Base-by-base conservation (phyloP, 1,139 yeast genomes). In the Suzukiozyma palmioleophila region DNA sequence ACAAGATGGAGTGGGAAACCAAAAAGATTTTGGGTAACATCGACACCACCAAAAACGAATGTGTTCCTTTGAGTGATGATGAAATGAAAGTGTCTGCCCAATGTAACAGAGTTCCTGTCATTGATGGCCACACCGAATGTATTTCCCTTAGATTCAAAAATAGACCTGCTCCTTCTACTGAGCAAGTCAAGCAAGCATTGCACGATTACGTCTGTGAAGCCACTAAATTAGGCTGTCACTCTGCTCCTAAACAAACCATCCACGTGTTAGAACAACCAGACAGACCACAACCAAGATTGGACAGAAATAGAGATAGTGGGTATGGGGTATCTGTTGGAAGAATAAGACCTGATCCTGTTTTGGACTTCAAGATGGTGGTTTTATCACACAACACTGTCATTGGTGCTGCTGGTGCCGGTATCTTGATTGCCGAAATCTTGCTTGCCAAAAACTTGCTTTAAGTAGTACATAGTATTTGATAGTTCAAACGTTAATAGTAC, bases 401-500 rank as follows among this genome's bases (percentile, higher is more conserved):
- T 51, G 99, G 99, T 57, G 99, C 98, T 54, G 99, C 99, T 25
- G 99, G 99, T 57, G 86, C 97, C n/a, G 98, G 98, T 62, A 75
- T 92, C 46, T 79, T 92, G 62, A 92, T 94, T 63, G 98, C 96
- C 37, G 99, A 92, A 68, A 74, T 88, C 44, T 75, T 92, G 54
- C 67, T 77, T 46, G 92, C 92, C 41, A 88, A 84, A 70, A 75
- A 79, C 43, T 68, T 88, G 54, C 77, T 90, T 51, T 89, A 26
- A 26, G 21, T 8, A 8, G 35, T 32, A 28, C 33, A 32, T 18
- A 10, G n/a, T n/a, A n/a, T n/a, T n/a, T n/a, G n/a, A 35, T 30
- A 36, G 36, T 24, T 15, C 18, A 37, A 33, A 5, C n/a, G 11
- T 26, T 8, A 26, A 11, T 12, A 26, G 12, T 11, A 26, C 8